Base-by-base conservation (phyloP, 1,284 basidiomycete species). In the Somion occarium region DNA sequence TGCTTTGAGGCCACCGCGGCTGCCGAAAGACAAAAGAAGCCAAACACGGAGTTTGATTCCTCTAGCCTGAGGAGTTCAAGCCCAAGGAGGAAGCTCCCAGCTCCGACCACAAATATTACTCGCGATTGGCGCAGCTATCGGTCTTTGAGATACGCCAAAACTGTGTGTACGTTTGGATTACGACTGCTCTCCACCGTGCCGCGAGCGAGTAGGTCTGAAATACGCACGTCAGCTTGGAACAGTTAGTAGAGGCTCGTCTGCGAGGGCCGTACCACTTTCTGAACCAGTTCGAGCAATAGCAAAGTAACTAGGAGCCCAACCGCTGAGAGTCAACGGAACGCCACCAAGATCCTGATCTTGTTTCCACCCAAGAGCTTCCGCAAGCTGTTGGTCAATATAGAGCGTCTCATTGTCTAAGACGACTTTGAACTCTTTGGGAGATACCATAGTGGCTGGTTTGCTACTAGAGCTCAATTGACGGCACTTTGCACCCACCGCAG, bases 271-370 rank as follows among this genome's bases (percentile, higher is more conserved):
- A 62, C 61, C 54, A 48, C 53, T 57, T 22, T 61, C 60, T 1
- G 59, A 46, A n/a, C 60, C 59, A 5, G 50, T 56, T 12, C 52
- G 59, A 11, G 61, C 48, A 15, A 62, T 60, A 0, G 59, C 57
- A 44, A 63, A 62, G 49, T 62, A 63, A 19, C 54, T 27, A 22
- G 62, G 62, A 7, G 48, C 56, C 59, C 58, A 60, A 2, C 59
- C 61, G 27, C 49, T 57, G 4, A 61, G 54, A 1, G 61, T 58
- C 27, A 60, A 46, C 1, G 56, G 37, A 3, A 59, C 51, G 9
- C 59, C 53, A n/a, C n/a, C n/a, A n/a, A n/a, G n/a, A n/a, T n/a
- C n/a, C n/a, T n/a, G n/a, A 5, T 54, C 43, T 1, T n/a, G 37
- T n/a, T 38, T 15, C 62, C 61, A 63, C 11, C 59, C 60, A 1